Percentiles rank a stretch among this genome's conserved stretches.
These are phyloP conservation scores for Hyaloperonospora brassicae DNA, from an alignment of 352 stramenopile genomes.

Conservation along the genomic window DNA sequence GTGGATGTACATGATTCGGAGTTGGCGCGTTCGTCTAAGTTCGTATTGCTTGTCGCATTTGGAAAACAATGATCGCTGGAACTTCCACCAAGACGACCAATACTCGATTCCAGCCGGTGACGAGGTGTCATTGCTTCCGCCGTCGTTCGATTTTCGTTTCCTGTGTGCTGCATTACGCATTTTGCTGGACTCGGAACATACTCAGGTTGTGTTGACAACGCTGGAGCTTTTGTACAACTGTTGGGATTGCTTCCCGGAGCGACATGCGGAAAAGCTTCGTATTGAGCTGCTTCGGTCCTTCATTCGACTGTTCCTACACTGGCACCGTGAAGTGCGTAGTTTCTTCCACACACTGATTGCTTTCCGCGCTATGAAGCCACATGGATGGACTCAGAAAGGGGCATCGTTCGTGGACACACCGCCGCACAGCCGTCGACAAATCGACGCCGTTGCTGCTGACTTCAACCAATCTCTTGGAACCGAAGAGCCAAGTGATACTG, in stretches of 20 bases:
- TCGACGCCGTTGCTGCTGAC: slow-evolving; percentile 79
- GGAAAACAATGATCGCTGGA: slow-evolving; percentile 87
- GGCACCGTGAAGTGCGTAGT: slow-evolving; percentile 80
- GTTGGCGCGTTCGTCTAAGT: slow-evolving; percentile 77
- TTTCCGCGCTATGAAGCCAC: slow-evolving; percentile 77
- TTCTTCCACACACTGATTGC: slow-evolving; percentile 85
- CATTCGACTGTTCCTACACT: slow-evolving; percentile 75
- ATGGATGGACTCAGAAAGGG: slow-evolving; percentile 81
- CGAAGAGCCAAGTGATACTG: slow-evolving; percentile 45
- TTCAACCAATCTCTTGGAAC: slow-evolving; percentile 79
- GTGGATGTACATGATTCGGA: slow-evolving; percentile 90
- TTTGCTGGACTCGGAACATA: slow-evolving; percentile 76
- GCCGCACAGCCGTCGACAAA: slow-evolving; percentile 77
- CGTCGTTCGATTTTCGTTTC: slow-evolving; percentile 85
- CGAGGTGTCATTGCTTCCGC: slow-evolving; percentile 75
- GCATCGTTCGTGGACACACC: slow-evolving; percentile 83
- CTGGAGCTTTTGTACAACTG: slow-evolving; percentile 87
- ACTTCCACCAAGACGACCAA: slow-evolving; percentile 86
- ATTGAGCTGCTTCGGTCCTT: slow-evolving; percentile 78
- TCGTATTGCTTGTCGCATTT: slow-evolving; percentile 83
- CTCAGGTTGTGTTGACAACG: slow-evolving; percentile 79
- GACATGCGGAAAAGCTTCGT: slow-evolving; percentile 80
- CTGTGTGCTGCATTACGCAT: slow-evolving; percentile 74
- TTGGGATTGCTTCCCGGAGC: slow-evolving; percentile 85
- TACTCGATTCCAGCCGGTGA: slow-evolving; percentile 84